Evolutionary conservation across 2,329 filamentous ascomycete species (phyloP).

Genomic region (Parascedosporium putredinis): DNA sequence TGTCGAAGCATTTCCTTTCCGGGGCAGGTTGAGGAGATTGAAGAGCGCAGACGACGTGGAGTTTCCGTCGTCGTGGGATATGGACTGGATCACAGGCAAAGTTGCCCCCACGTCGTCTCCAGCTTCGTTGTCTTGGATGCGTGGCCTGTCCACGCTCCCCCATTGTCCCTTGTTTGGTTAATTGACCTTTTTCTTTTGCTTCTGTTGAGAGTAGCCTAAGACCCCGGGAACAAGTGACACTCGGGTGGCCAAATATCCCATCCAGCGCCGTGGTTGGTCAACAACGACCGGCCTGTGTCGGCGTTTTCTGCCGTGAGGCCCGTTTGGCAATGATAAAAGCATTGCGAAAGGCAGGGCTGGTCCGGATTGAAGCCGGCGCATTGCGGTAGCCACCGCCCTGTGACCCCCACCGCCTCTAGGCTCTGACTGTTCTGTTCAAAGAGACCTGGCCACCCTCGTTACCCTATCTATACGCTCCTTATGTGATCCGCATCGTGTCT

Average conservation of each 20-base stretch:
- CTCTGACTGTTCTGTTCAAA: background rate
- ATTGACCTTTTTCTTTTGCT: background rate
- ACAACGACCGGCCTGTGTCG: background rate
- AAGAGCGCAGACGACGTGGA: background rate
- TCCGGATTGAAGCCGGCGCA: background rate
- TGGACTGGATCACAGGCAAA: background rate
- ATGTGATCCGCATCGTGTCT: background rate
- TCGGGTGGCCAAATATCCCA: background rate
- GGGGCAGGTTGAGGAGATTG: background rate
- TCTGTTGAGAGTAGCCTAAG: background rate
- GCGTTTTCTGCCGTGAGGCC: background rate
- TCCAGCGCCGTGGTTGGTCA: background rate
- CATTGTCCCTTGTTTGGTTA: background rate
- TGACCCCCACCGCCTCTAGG: background rate
- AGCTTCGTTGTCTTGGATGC: constrained; percentile 8
- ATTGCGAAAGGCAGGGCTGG: background rate
- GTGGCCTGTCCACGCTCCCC: background rate
- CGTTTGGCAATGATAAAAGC: background rate
- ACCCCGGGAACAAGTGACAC: background rate
- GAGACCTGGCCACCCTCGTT: background rate
- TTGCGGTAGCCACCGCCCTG: background rate
- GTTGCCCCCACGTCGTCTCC: constrained; percentile 8
- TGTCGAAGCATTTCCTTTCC: background rate
- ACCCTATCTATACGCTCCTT: background rate
- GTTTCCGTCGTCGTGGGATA: background rate